phyloP scores from a whole-genome alignment of 345 rosid species.

The Acer negundo region DNA sequence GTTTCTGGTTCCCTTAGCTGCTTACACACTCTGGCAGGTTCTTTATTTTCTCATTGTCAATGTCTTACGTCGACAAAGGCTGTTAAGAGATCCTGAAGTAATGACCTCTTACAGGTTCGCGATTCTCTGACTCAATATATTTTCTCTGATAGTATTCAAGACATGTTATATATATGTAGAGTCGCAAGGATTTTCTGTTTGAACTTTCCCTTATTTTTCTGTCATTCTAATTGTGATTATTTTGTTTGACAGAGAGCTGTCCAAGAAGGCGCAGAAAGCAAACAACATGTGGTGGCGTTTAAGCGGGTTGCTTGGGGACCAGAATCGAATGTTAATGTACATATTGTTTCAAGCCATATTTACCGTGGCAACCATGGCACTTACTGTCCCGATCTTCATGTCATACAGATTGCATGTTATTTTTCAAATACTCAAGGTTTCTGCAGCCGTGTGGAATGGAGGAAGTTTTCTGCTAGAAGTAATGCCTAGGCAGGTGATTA shows the following conservation, averaged over 20 bases:
- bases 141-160: not conserved
- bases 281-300: conserved; percentile 84
- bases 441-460: conserved; percentile 92
- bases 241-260: conserved; percentile 58
- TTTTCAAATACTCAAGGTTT: conserved; percentile 85
- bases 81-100: conserved; percentile 95
- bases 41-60: conserved; percentile 90
- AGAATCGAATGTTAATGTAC: conserved; percentile 81
- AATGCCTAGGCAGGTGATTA: conserved; percentile 87
- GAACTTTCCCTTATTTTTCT: not conserved
- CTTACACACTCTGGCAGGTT: conserved; percentile 86
- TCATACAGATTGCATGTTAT: conserved; percentile 66
- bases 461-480: conserved; percentile 90
- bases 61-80: conserved; percentile 88
- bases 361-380: conserved; percentile 93
- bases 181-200: not conserved
- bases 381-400: conserved; percentile 86
- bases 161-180: not conserved
- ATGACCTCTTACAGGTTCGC: conserved; percentile 95
- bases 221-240: conserved; percentile 1
- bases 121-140: conserved; percentile 4
- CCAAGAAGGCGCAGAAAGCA: conserved; percentile 87
- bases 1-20: conserved; percentile 82
- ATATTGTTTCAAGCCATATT: conserved; percentile 73
- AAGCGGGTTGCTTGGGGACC: conserved; percentile 84